Base-by-base conservation (phyloP, 2,329 filamentous ascomycete species). In the Boeremia exigua region DNA sequence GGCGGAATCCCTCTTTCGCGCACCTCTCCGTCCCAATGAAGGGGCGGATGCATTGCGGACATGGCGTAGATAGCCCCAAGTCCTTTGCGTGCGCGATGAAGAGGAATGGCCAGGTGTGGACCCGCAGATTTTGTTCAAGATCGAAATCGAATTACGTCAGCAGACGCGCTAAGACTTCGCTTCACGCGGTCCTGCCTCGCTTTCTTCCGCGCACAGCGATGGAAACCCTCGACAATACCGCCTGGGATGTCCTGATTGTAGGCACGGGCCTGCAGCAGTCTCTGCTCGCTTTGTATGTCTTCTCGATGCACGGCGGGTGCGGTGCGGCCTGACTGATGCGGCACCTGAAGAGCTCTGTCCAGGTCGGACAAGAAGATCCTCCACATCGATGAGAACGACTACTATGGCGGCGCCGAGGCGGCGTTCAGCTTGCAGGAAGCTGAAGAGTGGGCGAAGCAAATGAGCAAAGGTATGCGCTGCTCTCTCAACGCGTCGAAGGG, bases 341-440 rank as follows among this genome's bases (percentile, higher is more conserved):
- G 84, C 77, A 63, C 58, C 73, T 75, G 73, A 83, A 98, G 94
- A 84, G 90, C 94, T 69, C 84, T 98, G 68, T 98, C 94, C 65
- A 89, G 93, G 71, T 96, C 92, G 60, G 88, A 88, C 73, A 96
- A 96, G 82, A 95, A 91, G 69, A 86, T 97, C 63, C 84, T 98
- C 57, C 94, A 98, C 75, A 81, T 97, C 73, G 94, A 98, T 73
- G 84, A 85, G 61, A 93, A 96, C 78, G 83, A 87, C 59, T 96
- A 91, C 77, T 98, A 98, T 78, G 94, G 94, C 68, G 90, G 90
- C 48, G 75, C 88, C 34, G 92, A 96, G 72, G 92, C 94, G 60
- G 91, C 92, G 2, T 85, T 98, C 63, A 95, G 88, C 75, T 80
- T 97, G 32, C 84, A 91, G 59, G 94, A 97, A 73, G 88, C 86